These are phyloP conservation scores for Starmera quercuum DNA, from an alignment of 805 yeast species.

Conservation along the genomic window DNA sequence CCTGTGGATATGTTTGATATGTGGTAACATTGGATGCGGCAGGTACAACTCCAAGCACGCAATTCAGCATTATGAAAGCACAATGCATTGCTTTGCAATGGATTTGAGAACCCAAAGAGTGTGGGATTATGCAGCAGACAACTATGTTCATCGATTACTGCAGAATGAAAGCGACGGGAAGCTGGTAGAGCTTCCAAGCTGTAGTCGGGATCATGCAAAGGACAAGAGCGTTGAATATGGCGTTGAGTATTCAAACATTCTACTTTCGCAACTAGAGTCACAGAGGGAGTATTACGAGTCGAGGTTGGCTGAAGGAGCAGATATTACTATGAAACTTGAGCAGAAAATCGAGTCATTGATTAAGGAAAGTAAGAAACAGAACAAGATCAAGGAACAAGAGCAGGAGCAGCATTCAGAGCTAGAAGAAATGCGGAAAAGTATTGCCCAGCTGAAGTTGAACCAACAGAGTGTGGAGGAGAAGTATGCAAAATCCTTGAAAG, in stretches of 20 bases:
- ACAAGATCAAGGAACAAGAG: conserved; percentile 10
- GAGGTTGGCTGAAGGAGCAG: conserved; percentile 29
- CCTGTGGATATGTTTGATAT: conserved; percentile 82
- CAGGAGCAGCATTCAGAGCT: conserved; percentile 3
- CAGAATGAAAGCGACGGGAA: conserved; percentile 88
- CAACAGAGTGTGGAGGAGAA: conserved; percentile 2
- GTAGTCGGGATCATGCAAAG: conserved; percentile 8
- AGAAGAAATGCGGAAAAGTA: conserved; percentile 1
- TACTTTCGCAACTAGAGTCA: conserved; percentile 75
- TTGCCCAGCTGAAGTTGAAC: not conserved
- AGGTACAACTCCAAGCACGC: conserved; percentile 84
- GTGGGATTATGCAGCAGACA: conserved; percentile 93
- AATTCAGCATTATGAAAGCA: conserved; percentile 64
- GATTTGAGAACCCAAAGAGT: conserved; percentile 77
- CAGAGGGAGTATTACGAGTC: conserved; percentile 78
- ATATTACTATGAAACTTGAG: conserved; percentile 20
- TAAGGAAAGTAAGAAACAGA: conserved; percentile 11
- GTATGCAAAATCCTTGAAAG: conserved; percentile 12
- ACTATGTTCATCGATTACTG: conserved; percentile 78
- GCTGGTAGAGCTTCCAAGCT: conserved; percentile 55
- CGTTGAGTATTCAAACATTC: conserved; percentile 71
- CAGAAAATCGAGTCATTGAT: conserved; percentile 15
- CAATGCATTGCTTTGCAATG: conserved; percentile 89
- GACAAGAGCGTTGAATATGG: conserved; percentile 53
- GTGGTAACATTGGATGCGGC: conserved; percentile 92